Base-by-base conservation (phyloP, 2,329 filamentous ascomycete species). In the Seiridium cupressi region DNA sequence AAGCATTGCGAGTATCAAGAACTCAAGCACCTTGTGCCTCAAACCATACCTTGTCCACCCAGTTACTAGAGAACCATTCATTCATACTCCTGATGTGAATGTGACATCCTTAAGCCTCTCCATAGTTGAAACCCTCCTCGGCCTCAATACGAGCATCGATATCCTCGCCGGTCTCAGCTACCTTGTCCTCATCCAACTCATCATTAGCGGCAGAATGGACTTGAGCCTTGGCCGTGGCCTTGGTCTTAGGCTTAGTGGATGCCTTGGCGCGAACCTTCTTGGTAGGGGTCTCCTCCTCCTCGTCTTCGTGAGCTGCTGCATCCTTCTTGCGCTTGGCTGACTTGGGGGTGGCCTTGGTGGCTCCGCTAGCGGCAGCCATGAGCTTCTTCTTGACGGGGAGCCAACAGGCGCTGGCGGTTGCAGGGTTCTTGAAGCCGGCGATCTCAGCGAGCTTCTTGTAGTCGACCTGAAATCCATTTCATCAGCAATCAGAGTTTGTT, bases 301-400 rank as follows among this genome's bases (percentile, higher is more conserved):
- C 34, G 35, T 36, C 49, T 4, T 53, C 49, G 49, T 36, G 4
- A 10, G 35, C 38, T 8, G 11, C 11, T 13, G 8, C 51, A 44
- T 44, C 51, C 18, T 48, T 31, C 26, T 48, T 31, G 31, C n/a
- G 13, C 51, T 54, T 54, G 36, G n/a, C 18, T 13, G 35, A 31
- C n/a, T 54, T 65, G 32, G 44, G n/a, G 1, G 44, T 35, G 44
- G 18, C n/a, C 5, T 10, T 32, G 13, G 31, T 47, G 3, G 26
- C 3, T 3, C 32, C 10, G 47, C 35, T 9, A 11, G 59, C 59
- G 3, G 42, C 11, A 18, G 59, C 48, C 10, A 57, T 47, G 3
- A 60, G 54, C 59, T 57, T 57, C 54, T 57, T 60, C 54, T 60
- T 60, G 54, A 57, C 44, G 3, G 48, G 5, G 32, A 10, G 7